Evolutionary conservation across 768 basidiomycete genomes (phyloP), one percentile per base, ranked within the genome.

Genomic region (Postia placenta): DNA sequence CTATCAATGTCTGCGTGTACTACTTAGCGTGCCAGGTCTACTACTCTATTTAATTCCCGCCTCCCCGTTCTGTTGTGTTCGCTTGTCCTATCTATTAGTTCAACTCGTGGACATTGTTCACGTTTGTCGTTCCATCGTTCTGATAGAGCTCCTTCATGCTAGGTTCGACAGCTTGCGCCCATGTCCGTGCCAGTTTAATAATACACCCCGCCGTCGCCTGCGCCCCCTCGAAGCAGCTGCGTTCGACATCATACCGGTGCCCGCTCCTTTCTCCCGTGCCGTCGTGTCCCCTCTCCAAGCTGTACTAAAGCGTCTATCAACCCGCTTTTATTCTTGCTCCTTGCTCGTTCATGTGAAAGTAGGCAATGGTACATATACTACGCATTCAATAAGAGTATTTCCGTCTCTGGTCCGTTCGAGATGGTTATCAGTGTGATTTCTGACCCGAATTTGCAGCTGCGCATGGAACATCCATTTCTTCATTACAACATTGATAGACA

Each of bases 31-130:
- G 28, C 24, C 25, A 20, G 11, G 17, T 44, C 20, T 44, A 19
- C 42, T 44, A 44, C 28, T 28, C 15, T 44, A 26, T 44, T n/a
- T 44, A 26, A 44, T 44, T 25, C 27, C 19, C 14, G 12, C 38
- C 4, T 42, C 42, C 15, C 24, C 42, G 24, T n/a, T 15, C 42
- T 43, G 42, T 36, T 11, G 11, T 39, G 19, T 17, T 39, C 20
- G 38, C 19, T 25, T 24, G 17, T 23, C 28, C 30, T 45, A 45
- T 45, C 45, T 45, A 45, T 45, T 36, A 19, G 33, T 30, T 45
- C 45, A 36, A 45, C 45, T 17, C 33, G 42, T 20, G 45, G 45
- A 45, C 45, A 36, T 25, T 45, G 45, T 45, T 45, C 27, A 17
- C 20, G 23, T n/a, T n/a, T n/a, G n/a, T n/a, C n/a, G n/a, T n/a